Conservation (phyloP, 1,139 yeast species). For the Komagataea norvegica region DNA sequence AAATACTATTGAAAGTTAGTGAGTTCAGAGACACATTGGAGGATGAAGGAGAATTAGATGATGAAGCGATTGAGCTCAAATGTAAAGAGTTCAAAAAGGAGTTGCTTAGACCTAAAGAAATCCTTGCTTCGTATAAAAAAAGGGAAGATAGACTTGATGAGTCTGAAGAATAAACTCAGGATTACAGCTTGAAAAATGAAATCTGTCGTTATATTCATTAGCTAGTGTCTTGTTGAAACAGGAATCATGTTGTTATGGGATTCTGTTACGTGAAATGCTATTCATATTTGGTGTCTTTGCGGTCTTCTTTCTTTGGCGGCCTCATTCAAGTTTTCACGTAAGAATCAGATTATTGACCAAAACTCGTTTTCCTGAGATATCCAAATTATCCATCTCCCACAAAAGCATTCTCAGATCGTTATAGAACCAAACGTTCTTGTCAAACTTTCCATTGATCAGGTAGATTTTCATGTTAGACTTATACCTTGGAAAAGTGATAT, state of each 20-base stretch:
- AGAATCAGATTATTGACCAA: constrained; percentile 22
- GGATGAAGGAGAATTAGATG: constrained; percentile 20
- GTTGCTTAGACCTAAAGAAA: constrained; percentile 10
- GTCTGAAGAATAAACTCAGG: constrained; percentile 2
- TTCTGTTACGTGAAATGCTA: too few species aligned
- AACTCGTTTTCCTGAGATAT: constrained; percentile 19
- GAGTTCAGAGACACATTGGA: constrained; percentile 24
- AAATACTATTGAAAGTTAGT: constrained; percentile 21
- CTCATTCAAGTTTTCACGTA: neutral
- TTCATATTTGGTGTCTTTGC: neutral
- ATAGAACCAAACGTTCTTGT: constrained; percentile 26
- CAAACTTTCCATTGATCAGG: constrained; percentile 26
- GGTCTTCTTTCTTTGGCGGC: neutral
- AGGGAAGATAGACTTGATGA: constrained; percentile 12
- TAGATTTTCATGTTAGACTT: constrained; percentile 42
- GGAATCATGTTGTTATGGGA: neutral
- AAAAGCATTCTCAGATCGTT: constrained; percentile 29
- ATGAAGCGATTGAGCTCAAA: constrained; percentile 20
- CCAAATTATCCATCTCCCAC: constrained; percentile 26
- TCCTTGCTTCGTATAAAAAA: constrained; percentile 13
- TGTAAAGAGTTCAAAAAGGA: constrained; percentile 17
- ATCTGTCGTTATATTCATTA: too few species aligned
- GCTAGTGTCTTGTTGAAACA: constrained; percentile 1
- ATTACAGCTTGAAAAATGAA: too few species aligned
- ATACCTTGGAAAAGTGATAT: constrained; percentile 41